Conservation (phyloP, 805 yeast genomes). For the Komagataella populi region DNA sequence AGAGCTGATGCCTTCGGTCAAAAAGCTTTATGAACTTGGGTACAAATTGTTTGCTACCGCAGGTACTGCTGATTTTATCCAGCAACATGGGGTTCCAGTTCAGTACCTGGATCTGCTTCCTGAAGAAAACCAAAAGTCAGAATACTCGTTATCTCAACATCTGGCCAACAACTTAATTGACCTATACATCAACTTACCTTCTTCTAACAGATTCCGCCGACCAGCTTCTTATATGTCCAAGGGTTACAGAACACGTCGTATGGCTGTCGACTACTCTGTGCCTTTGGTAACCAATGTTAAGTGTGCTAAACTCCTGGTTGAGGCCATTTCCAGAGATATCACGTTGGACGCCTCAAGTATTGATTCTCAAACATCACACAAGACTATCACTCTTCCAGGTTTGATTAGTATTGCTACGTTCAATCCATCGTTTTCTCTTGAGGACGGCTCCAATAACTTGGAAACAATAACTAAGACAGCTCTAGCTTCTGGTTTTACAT, state of each 20-base stretch:
- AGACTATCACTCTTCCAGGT: slow-evolving; percentile 75
- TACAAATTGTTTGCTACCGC: slow-evolving; percentile 92
- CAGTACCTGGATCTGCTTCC: slow-evolving; percentile 83
- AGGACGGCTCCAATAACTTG: slow-evolving; percentile 37
- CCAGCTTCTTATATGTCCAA: slow-evolving; percentile 96
- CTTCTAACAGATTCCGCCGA: slow-evolving; percentile 93
- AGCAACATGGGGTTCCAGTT: slow-evolving; percentile 89
- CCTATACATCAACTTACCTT: slow-evolving; percentile 91
- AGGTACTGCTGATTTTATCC: slow-evolving; percentile 97
- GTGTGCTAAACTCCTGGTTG: slow-evolving; percentile 89
- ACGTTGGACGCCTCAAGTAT: slow-evolving; percentile 55
- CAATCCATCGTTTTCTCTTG: slow-evolving; percentile 40
- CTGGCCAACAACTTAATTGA: slow-evolving; percentile 94
- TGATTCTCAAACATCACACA: slow-evolving; percentile 87
- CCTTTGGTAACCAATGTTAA: slow-evolving; percentile 97
- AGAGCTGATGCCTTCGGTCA: slow-evolving; percentile 82
- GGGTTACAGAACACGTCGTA: slow-evolving; percentile 97
- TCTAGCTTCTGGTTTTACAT: slow-evolving; percentile 79
- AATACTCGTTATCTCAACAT: slow-evolving; percentile 92
- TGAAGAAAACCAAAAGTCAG: slow-evolving; percentile 68
- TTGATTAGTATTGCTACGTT: slow-evolving; percentile 71
- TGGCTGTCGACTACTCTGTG: slow-evolving; percentile 98
- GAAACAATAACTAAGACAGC: slow-evolving; percentile 59
- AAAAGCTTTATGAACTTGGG: slow-evolving; percentile 70
- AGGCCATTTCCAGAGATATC: slow-evolving; percentile 72